Evolutionary conservation across 139 green algal species (phyloP), one percentile per base, ranked within the genome.

Genomic region (Coccomyxa sp.): DNA sequence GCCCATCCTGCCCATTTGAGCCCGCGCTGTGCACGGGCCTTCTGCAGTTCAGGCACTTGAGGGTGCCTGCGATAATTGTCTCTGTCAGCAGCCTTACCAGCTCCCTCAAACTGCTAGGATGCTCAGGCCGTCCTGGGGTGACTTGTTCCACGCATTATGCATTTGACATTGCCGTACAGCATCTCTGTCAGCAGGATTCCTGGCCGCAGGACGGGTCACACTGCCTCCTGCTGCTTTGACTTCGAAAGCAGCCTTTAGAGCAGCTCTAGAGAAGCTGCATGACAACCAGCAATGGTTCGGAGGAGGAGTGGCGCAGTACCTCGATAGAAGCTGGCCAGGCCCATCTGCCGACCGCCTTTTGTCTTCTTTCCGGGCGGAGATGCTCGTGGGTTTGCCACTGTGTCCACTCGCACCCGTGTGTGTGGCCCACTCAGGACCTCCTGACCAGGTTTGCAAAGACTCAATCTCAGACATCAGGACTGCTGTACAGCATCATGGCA

Each of bases 1-100:
- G 89, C 11, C 76, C 74, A 0, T 77, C 16, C 18, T 66, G 75
- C 15, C 23, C n/a, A 16, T 30, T 13, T 80, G 28, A 76, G 23
- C 31, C 75, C 67, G 17, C 9, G 57, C 28, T 58, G 21, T 81
- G 82, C 57, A 90, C 80, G 17, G 57, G 59, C 63, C 87, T 80
- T 25, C 81, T 88, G 85, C 91, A 94, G 30, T 74, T 79, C 77
- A 94, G 67, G 85, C 91, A 94, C 67, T 86, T 86, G 25, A 87
- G 67, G 0, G 82, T 87, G 28, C 66, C 58, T 88, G 83, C 63
- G 66, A 4, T 66, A 30, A 80, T 27, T 1, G 58, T 27, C 9
- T 28, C 1, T 14, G 58, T 38, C 76, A 58, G 13, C 76, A 13
- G 10, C 1, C 25, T 32, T 38, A 0, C 71, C 28, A 38, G 9